phyloP scores from a whole-genome alignment of 2,329 filamentous ascomycete genomes.

The Madurella fahalii region DNA sequence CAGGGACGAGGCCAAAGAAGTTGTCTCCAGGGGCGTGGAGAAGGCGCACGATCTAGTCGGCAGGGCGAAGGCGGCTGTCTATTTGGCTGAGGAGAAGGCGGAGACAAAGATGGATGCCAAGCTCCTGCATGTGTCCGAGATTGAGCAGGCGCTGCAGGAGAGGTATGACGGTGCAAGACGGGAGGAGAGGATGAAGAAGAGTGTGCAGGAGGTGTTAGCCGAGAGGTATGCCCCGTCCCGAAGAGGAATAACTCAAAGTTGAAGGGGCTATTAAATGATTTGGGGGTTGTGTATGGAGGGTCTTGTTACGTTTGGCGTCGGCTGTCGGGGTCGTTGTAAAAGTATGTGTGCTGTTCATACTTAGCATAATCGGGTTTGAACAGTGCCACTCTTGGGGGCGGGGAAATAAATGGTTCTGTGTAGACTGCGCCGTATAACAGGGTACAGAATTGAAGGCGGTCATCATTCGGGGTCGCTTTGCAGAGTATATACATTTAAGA shows the following conservation, averaged over 20 bases:
- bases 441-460: too few relatives aligned
- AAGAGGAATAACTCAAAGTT: conserved; percentile 43
- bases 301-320: too few relatives aligned
- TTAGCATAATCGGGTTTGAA: too few relatives aligned
- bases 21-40: conserved; percentile 39
- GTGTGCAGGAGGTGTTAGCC: conserved; percentile 49
- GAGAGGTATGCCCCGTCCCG: conserved; percentile 52
- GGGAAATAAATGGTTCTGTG: too few relatives aligned
- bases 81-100: conserved; percentile 36
- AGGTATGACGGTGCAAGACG: conserved; percentile 42
- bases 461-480: too few relatives aligned
- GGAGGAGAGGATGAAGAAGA: conserved; percentile 40
- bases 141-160: conserved; percentile 49
- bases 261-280: conserved; percentile 28
- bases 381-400: too few relatives aligned
- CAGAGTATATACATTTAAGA: too few relatives aligned
- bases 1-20: conserved; percentile 34
- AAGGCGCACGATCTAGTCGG: conserved; percentile 39
- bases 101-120: conserved; percentile 26
- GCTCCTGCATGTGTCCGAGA: conserved; percentile 32
- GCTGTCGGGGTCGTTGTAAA: too few relatives aligned
- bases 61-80: conserved; percentile 36
- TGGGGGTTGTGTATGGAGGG: not conserved
- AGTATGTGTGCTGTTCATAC: too few relatives aligned
- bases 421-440: too few relatives aligned